Percentiles rank a stretch among this genome's conserved stretches.
Conservation (phyloP, 352 stramenopile genomes). For the Pythium monospermum region DNA sequence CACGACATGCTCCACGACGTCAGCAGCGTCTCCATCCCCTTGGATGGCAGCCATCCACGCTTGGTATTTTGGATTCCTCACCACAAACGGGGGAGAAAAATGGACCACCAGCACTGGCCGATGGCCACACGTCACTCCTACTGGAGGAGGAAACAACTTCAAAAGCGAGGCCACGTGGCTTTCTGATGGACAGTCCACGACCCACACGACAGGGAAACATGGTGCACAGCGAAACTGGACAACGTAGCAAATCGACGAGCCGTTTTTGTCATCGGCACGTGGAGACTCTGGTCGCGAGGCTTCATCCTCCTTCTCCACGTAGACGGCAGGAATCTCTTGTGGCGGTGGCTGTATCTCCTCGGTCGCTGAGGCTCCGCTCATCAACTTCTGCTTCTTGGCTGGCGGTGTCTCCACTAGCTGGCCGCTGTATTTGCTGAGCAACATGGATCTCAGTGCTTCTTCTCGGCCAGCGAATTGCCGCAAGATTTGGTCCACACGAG, state of each 20-base stretch:
- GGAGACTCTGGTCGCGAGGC: too few species aligned
- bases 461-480: constrained; percentile 58
- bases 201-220: constrained; percentile 42
- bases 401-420: background rate
- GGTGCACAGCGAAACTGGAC: constrained; percentile 28
- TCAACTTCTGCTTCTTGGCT: constrained; percentile 25
- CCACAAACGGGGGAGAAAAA: constrained; percentile 27
- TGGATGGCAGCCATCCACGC: background rate
- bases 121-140: constrained; percentile 21
- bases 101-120: constrained; percentile 47
- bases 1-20: constrained; percentile 34
- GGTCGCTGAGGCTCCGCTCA: background rate
- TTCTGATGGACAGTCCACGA: constrained; percentile 41
- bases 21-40: background rate
- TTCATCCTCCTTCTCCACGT: background rate
- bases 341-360: background rate
- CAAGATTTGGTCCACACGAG: constrained; percentile 42
- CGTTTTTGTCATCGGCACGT: background rate
- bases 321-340: constrained; percentile 11
- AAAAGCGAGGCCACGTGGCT: constrained; percentile 28
- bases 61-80: background rate
- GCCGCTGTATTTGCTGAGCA: constrained; percentile 46
- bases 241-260: constrained; percentile 32
- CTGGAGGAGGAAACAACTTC: constrained; percentile 19
- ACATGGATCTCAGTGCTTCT: constrained; percentile 55